Conservation (phyloP, 2,329 filamentous ascomycete genomes). For the Tolypocladium capitatum region DNA sequence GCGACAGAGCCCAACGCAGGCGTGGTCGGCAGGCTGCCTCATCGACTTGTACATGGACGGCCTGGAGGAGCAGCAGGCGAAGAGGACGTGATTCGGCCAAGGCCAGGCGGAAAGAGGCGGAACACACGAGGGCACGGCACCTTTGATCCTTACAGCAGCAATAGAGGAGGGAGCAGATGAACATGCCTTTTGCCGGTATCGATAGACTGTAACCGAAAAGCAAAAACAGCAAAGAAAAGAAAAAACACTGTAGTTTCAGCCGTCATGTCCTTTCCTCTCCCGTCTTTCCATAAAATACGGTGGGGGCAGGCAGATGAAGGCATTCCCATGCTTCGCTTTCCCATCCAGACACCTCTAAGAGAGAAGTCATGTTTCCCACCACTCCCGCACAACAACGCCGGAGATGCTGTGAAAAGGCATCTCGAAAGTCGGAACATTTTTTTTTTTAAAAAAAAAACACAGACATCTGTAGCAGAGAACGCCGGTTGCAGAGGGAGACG, state of each 20-base stretch:
- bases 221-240: neutral
- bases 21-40: conserved; percentile 89
- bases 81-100: neutral
- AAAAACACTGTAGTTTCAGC: neutral
- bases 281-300: neutral
- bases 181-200: neutral
- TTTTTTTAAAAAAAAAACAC: too few relatives aligned
- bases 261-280: neutral
- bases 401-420: neutral
- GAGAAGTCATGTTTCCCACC: neutral
- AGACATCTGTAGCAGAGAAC: neutral
- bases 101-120: neutral
- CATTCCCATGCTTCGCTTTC: too few relatives aligned
- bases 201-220: neutral
- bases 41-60: conserved; percentile 96
- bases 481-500: neutral
- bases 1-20: conserved; percentile 73
- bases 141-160: neutral
- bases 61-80: conserved; percentile 33
- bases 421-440: neutral
- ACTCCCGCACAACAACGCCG: neutral
- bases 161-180: neutral
- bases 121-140: neutral
- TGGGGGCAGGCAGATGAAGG: neutral
- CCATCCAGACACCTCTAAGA: neutral